These are phyloP conservation scores for Eragrostis nindensis DNA, from an alignment of 176 grass and related monocot genomes.

Conservation along the genomic window DNA sequence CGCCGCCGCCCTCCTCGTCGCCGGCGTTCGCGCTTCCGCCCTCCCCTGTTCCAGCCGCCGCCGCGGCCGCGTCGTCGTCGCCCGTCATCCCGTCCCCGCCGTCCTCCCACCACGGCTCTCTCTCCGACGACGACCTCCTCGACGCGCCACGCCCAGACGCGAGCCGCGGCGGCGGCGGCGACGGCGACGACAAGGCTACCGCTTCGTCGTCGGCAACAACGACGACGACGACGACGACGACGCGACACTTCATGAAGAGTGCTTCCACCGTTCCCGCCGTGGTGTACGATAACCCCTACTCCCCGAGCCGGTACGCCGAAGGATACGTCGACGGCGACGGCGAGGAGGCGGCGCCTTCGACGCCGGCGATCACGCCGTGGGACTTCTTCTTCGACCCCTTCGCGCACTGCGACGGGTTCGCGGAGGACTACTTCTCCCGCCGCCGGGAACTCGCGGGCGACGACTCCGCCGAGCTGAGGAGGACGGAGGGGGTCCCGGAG, in stretches of 20 bases:
- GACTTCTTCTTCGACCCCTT: constrained; percentile 81
- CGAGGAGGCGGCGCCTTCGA: too few species aligned
- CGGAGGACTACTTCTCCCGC: constrained; percentile 31
- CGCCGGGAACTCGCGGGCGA: constrained; percentile 31
- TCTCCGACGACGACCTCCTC: constrained; percentile 59
- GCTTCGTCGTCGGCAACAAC: constrained; percentile 9
- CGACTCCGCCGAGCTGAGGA: constrained; percentile 58
- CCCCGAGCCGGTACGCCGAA: neutral
- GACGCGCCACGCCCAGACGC: constrained; percentile 19
- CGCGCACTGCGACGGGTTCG: constrained; percentile 55
- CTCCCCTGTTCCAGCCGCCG: constrained; percentile 45
- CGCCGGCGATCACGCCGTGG: constrained; percentile 55
- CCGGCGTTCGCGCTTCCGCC: constrained; percentile 63
- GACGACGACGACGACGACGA: constrained; percentile 21
- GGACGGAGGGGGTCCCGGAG: constrained; percentile 86
- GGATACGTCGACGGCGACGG: neutral
- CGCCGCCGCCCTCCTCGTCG: constrained; percentile 46
- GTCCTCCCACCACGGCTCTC: constrained; percentile 62
- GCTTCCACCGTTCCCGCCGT: constrained; percentile 48
- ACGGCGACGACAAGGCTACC: neutral
- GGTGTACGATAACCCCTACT: constrained; percentile 42
- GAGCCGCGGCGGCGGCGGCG: neutral
- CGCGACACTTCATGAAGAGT: constrained; percentile 40
- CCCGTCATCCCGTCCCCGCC: constrained; percentile 42
- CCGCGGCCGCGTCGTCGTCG: neutral